A percentile compares a stretch with the other conserved stretches of the same genome.
Conservation (phyloP, 805 yeast species). For the Saccharomycopsis schoenii region DNA sequence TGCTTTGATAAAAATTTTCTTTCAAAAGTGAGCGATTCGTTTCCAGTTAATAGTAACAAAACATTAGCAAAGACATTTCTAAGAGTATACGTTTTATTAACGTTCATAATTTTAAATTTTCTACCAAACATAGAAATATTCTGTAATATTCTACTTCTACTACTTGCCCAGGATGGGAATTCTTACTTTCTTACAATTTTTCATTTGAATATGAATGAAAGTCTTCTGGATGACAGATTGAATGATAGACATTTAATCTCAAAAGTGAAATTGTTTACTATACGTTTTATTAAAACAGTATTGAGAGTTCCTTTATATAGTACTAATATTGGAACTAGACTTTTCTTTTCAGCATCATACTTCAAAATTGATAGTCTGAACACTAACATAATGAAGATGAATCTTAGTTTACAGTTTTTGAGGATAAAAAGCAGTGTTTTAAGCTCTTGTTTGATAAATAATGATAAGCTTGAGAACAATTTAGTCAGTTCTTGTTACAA, state of each 20-base stretch:
- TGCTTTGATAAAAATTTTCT: background rate
- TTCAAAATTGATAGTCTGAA: background rate
- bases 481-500: background rate
- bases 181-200: slow-evolving; percentile 1
- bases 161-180: background rate
- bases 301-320: background rate
- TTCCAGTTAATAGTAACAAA: background rate
- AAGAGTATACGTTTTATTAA: background rate
- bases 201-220: background rate
- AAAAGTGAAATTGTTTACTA: background rate
- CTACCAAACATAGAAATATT: background rate
- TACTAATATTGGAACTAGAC: background rate
- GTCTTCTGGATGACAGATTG: background rate
- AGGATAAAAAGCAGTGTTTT: background rate
- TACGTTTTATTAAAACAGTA: background rate
- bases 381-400: background rate
- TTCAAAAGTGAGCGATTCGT: background rate
- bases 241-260: background rate
- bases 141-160: background rate
- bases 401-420: background rate
- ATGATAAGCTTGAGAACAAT: background rate
- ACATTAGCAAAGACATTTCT: background rate
- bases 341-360: background rate
- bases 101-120: background rate
- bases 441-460: background rate